Evolutionary conservation across 768 basidiomycete species (phyloP).

Genomic region (Boletus rubescentipes): DNA sequence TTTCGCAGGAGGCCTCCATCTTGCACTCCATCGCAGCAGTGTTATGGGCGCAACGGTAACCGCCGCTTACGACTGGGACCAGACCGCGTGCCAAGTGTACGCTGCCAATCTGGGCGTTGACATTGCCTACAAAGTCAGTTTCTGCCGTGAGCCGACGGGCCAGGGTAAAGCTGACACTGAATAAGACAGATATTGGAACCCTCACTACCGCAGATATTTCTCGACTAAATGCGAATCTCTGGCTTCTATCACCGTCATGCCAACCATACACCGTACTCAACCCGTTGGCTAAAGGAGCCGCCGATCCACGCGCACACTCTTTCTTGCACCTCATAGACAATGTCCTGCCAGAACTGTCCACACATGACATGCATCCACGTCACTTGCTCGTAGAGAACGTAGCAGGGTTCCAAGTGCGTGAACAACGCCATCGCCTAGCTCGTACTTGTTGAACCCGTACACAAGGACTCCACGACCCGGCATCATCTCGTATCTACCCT

Average conservation of each 20-base stretch:
- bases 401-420: constrained; percentile 74
- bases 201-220: constrained; percentile 51
- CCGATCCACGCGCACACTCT: constrained; percentile 72
- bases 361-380: constrained; percentile 46
- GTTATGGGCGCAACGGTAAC: constrained; percentile 45
- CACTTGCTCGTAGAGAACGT: constrained; percentile 78
- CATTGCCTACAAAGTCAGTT: constrained; percentile 39
- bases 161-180: background rate
- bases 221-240: constrained; percentile 53
- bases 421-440: background rate
- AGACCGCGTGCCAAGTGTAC: constrained; percentile 69
- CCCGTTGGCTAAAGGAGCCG: constrained; percentile 64
- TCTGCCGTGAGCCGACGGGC: background rate
- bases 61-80: constrained; percentile 85
- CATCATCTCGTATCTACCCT: constrained; percentile 53
- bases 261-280: constrained; percentile 84
- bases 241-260: constrained; percentile 82
- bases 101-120: constrained; percentile 52
- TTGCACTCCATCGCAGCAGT: constrained; percentile 56
- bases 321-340: constrained; percentile 68
- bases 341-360: constrained; percentile 59
- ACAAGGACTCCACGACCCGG: constrained; percentile 65
- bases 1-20: constrained; percentile 65
- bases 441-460: constrained; percentile 6
- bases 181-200: constrained; percentile 59